Evolutionary conservation across 2,329 filamentous ascomycete species (phyloP).

Genomic region (Phyllosticta paracitricarpa): DNA sequence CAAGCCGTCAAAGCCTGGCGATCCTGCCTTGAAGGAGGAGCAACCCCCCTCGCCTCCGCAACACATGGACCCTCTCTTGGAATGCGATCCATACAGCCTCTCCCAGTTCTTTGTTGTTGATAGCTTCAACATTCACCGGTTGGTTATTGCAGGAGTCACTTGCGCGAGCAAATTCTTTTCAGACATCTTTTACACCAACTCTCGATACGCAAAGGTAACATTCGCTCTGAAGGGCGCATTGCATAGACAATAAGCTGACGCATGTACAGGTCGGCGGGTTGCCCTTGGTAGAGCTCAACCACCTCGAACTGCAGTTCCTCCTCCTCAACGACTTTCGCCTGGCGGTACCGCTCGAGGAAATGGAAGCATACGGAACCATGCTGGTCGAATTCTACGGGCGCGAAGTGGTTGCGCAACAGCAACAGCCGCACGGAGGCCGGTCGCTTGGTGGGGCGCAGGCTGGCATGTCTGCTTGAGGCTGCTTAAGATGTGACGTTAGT

Average conservation of each 20-base stretch:
- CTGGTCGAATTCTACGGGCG: conserved; percentile 94
- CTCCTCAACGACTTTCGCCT: conserved; percentile 93
- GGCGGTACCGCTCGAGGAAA: conserved; percentile 83
- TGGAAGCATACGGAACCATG: conserved; percentile 97
- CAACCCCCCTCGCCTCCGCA: conserved; percentile 29
- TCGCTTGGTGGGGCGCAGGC: not conserved
- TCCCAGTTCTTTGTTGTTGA: conserved; percentile 86
- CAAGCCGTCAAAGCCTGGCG: conserved; percentile 24
- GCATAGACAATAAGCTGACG: conserved; percentile 11
- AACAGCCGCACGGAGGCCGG: conserved; percentile 16
- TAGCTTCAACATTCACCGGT: conserved; percentile 95
- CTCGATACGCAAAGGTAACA: conserved; percentile 92
- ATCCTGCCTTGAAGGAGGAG: conserved; percentile 13
- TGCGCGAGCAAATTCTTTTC: conserved; percentile 99
- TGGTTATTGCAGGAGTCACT: conserved; percentile 94
- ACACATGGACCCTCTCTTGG: conserved; percentile 26
- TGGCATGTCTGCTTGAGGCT: not conserved
- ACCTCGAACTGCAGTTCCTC: conserved; percentile 91
- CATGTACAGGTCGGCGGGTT: conserved; percentile 73
- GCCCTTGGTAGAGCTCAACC: conserved; percentile 84
- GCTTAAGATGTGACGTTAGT: not conserved
- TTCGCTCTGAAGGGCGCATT: not conserved
- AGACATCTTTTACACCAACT: conserved; percentile 97
- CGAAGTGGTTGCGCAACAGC: conserved; percentile 64
- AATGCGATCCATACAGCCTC: conserved; percentile 41